Conservation (phyloP, 306 rosid genomes). For the Sicyos baderoa region DNA sequence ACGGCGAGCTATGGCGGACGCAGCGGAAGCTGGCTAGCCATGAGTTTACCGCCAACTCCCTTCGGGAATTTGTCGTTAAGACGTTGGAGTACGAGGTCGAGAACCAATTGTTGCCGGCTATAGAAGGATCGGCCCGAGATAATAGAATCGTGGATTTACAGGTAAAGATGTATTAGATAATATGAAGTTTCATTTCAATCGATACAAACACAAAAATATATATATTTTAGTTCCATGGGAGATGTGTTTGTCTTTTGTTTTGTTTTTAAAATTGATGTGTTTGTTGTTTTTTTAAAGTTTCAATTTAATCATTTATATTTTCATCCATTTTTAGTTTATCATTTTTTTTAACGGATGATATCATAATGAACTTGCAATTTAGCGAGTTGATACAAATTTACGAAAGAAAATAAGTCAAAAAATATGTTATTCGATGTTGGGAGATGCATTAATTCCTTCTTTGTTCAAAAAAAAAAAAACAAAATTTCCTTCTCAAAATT, state of each 20-base stretch:
- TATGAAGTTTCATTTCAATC: too few species aligned
- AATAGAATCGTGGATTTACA: constrained; percentile 43
- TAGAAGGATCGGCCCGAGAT: constrained; percentile 31
- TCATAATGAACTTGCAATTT: too few species aligned
- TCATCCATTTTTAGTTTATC: too few species aligned
- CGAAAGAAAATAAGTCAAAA: background rate
- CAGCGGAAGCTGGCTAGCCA: constrained; percentile 68
- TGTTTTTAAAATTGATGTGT: too few species aligned
- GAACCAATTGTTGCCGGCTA: constrained; percentile 36
- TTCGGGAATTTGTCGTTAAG: constrained; percentile 33
- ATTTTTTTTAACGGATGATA: too few species aligned
- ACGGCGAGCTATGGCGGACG: constrained; percentile 54
- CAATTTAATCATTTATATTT: too few species aligned
- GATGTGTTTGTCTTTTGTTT: too few species aligned
- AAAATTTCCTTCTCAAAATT: background rate
- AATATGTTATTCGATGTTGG: background rate
- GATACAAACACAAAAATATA: too few species aligned
- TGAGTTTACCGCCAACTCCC: constrained; percentile 52
- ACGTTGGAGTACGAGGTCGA: constrained; percentile 45
- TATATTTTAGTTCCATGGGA: too few species aligned
- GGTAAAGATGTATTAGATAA: background rate
- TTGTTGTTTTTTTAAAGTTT: too few species aligned
- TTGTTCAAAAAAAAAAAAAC: too few species aligned
- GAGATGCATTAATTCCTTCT: background rate
- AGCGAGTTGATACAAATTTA: background rate